Conservation (phyloP, 345 rosid species). For the Populus ilicifolia region DNA sequence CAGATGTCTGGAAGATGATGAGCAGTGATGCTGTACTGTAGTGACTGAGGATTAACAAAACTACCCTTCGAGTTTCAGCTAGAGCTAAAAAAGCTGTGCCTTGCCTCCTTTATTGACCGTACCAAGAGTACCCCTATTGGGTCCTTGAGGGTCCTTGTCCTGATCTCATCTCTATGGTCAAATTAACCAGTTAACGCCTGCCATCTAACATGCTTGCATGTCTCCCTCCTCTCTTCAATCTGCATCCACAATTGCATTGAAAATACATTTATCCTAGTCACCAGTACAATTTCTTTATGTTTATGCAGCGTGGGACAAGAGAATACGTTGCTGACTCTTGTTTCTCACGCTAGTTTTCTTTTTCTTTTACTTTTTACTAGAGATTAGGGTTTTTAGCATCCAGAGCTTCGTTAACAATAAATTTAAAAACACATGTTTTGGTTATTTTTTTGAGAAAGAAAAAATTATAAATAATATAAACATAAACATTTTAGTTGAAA, state of each 20-base stretch:
- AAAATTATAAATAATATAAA: no score
- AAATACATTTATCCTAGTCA: neutral
- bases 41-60: neutral
- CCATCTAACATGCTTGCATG: neutral
- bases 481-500: no score
- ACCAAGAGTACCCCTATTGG: slow-evolving; percentile 5
- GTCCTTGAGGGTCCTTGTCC: neutral
- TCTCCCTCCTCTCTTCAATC: neutral
- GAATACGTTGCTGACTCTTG: no score
- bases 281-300: neutral
- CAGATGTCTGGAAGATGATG: slow-evolving; percentile 36
- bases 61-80: neutral
- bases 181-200: neutral
- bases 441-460: no score
- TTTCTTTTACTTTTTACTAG: no score
- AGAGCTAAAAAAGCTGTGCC: neutral
- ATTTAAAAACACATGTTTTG: no score
- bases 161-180: neutral
- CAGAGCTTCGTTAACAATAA: no score
- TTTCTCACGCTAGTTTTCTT: no score
- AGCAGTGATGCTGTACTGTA: neutral
- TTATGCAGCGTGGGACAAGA: no score
- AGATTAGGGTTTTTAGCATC: no score
- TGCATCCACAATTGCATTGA: neutral
- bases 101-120: slow-evolving; percentile 12